Evolutionary conservation across 2,329 filamentous ascomycete genomes (phyloP), one percentile per base, ranked within the genome.

Genomic region (Pestalotiopsis fici): DNA sequence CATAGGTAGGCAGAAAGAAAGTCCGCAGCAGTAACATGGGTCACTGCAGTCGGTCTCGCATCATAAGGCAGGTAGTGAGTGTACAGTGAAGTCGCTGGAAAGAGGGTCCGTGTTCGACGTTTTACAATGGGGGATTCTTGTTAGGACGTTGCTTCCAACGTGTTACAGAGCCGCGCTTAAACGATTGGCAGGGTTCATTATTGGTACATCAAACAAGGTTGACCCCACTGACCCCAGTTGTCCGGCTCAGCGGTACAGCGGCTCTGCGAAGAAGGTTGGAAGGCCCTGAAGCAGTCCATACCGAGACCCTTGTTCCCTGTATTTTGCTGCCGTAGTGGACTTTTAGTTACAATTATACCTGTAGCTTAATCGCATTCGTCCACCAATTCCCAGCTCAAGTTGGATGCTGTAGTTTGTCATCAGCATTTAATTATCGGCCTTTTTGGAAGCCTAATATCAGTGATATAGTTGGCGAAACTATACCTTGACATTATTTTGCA

Each of bases 141-240:
- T 78, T 75, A 76, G 74, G 77, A 76, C 73, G 74, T 72, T 80
- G 79, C 75, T 75, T 76, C 31, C 73, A 75, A 71, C 68, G 73
- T 78, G 79, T 80, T 81, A 80, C 78, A 80, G 77, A 78, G 73
- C 63, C 71, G 75, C 75, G 76, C 76, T 77, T 77, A 76, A 71
- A 70, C 65, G 70, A 66, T 61, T 62, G 66, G 64, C 71, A 69
- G 69, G 73, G 71, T 21, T 66, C 65, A 1, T 70, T 5, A 79
- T 79, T 79, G 78, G 75, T 60, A 66, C 61, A 66, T 68, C 67
- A 65, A 60, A 55, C 47, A 54, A 54, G 27, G 61, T 64, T 55
- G 39, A 31, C 61, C 23, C 66, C 54, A 55, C 43, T 61, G 50
- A 54, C 57, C 60, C 67, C 66, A 68, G 64, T 64, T 64, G 12